Conservation (phyloP, 1,139 yeast species). For the Blastobotrys malaysiensis region DNA sequence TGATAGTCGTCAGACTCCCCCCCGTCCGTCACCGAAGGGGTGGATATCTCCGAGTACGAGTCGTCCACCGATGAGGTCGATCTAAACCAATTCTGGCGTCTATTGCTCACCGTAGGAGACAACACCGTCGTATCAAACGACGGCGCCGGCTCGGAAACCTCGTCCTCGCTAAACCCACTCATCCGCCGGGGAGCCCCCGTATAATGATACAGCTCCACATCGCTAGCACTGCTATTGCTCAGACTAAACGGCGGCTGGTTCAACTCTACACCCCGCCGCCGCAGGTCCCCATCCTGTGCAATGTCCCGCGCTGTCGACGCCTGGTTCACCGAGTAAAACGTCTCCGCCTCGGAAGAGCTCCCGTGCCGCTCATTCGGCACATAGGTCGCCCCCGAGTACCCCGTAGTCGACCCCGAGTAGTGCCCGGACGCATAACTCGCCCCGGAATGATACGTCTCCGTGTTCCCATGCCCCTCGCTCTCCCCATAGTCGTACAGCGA, state of each 20-base stretch:
- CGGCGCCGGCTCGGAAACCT: neutral
- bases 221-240: neutral
- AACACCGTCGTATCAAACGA: neutral
- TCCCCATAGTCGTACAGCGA: neutral
- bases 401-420: neutral
- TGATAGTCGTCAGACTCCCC: conserved; percentile 17
- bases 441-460: neutral
- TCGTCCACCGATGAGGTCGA: conserved; percentile 8
- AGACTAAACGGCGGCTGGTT: neutral
- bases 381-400: neutral
- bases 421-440: neutral
- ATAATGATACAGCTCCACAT: neutral
- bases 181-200: neutral
- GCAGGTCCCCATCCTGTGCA: neutral
- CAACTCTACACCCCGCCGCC: neutral
- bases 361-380: neutral
- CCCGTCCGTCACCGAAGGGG: conserved; percentile 21
- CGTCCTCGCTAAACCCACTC: neutral
- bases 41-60: conserved; percentile 21
- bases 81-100: neutral
- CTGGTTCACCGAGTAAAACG: neutral
- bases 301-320: neutral
- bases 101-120: neutral
- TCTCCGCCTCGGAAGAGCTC: neutral
- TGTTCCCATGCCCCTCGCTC: neutral